Evolutionary conservation across 2,329 filamentous ascomycete species (phyloP).

Genomic region (Exophiala bonariae): DNA sequence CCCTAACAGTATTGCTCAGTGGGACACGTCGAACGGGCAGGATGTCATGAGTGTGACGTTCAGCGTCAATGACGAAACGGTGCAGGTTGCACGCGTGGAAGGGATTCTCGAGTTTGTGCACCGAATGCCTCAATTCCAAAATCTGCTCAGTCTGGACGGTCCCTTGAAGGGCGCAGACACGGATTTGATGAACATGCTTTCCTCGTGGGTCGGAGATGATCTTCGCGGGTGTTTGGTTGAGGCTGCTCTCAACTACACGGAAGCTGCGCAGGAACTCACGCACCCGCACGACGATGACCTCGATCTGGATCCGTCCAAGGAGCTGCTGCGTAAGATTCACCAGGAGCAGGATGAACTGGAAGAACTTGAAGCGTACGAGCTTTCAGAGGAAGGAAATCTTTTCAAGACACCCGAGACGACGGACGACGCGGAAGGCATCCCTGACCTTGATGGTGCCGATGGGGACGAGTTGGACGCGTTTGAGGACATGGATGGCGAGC

Average conservation of each 20-base stretch:
- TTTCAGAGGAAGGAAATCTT: background rate
- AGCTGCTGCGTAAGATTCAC: constrained; percentile 15
- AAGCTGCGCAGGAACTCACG: constrained; percentile 10
- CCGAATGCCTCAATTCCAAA: constrained; percentile 21
- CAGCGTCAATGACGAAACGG: constrained; percentile 27
- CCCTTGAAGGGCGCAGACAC: constrained; percentile 15
- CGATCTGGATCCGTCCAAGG: constrained; percentile 14
- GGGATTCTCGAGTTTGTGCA: constrained; percentile 18
- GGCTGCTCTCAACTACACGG: constrained; percentile 20
- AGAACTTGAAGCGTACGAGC: background rate
- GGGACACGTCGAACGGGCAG: constrained; percentile 22
- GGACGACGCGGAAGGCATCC: constrained; percentile 11
- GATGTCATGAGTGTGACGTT: constrained; percentile 29
- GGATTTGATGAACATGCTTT: constrained; percentile 16
- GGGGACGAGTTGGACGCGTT: background rate
- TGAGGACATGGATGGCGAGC: background rate
- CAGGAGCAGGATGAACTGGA: constrained; percentile 9
- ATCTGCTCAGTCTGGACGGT: constrained; percentile 17
- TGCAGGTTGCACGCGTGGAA: constrained; percentile 23
- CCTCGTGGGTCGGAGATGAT: constrained; percentile 23
- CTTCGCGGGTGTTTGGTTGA: constrained; percentile 21
- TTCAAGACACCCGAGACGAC: background rate
- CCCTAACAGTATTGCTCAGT: constrained; percentile 29
- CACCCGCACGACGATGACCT: constrained; percentile 10
- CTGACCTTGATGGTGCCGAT: constrained; percentile 8